phyloP scores from a whole-genome alignment of 306 rosid species.

The Rosa rugosa region DNA sequence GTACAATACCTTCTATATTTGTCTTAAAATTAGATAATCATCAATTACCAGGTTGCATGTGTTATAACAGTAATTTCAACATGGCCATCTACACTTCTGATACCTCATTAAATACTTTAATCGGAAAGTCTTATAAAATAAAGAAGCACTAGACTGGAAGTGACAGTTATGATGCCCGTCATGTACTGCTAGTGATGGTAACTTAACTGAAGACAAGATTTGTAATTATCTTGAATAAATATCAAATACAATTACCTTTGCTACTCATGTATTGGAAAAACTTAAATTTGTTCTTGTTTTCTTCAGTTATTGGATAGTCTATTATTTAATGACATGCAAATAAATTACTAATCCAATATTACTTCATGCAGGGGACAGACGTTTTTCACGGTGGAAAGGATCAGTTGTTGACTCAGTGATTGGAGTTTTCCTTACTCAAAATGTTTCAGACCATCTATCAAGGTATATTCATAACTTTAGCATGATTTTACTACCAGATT shows the following conservation, averaged over 20 bases:
- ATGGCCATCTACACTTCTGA: conserved; percentile 1
- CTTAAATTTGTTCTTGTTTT: neutral
- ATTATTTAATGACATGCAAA: conserved; percentile 12
- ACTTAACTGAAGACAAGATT: neutral
- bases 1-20: conserved; percentile 41
- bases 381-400: conserved; percentile 96
- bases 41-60: conserved; percentile 14
- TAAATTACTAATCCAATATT: conserved; percentile 14
- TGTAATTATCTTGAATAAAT: neutral
- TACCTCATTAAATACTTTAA: neutral
- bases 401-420: conserved; percentile 94
- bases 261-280: neutral
- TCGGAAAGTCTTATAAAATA: neutral
- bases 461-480: conserved; percentile 49
- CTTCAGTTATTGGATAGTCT: neutral
- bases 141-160: neutral
- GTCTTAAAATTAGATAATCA: conserved; percentile 17
- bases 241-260: no score
- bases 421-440: conserved; percentile 93
- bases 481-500: conserved; percentile 15
- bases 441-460: conserved; percentile 96
- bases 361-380: conserved; percentile 78
- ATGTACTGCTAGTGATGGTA: neutral
- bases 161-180: neutral
- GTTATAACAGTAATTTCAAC: conserved; percentile 12